These are phyloP conservation scores for Talaromyces sp. DNA, from an alignment of 2,329 filamentous ascomycete species.

Conservation along the genomic window DNA sequence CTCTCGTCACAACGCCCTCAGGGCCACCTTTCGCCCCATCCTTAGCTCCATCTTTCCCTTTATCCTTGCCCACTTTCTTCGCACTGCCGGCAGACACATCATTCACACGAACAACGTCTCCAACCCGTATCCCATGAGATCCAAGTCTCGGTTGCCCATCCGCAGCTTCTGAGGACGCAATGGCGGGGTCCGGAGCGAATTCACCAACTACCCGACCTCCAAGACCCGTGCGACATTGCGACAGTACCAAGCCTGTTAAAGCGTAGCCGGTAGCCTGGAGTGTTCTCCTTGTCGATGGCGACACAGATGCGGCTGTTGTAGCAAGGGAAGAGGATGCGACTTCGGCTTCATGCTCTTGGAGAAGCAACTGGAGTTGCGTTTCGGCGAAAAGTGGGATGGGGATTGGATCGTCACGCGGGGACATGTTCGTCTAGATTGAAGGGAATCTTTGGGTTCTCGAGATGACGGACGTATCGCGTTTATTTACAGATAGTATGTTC, in stretches of 20 bases:
- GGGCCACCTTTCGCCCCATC: conserved; percentile 35
- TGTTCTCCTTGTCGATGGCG: conserved; percentile 46
- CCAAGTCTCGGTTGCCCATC: conserved; percentile 48
- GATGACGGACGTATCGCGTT: too few relatives aligned
- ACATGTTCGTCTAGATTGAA: conserved; percentile 11
- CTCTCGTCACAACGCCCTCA: conserved; percentile 52
- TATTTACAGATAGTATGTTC: too few relatives aligned
- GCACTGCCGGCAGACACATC: conserved; percentile 32
- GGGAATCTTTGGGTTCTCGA: too few relatives aligned
- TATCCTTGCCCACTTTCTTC: conserved; percentile 35
- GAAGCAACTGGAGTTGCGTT: conserved; percentile 45
- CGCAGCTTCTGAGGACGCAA: conserved; percentile 45
- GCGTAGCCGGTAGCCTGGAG: conserved; percentile 47
- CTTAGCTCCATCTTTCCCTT: conserved; percentile 36
- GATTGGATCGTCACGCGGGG: conserved; percentile 25
- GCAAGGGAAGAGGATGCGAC: conserved; percentile 47
- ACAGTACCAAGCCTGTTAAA: conserved; percentile 61
- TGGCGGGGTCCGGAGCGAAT: conserved; percentile 71
- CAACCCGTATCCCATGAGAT: conserved; percentile 51
- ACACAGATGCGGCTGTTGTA: conserved; percentile 42
- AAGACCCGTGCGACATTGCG: conserved; percentile 80
- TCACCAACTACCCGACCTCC: conserved; percentile 91
- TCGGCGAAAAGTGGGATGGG: conserved; percentile 47
- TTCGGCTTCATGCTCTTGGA: conserved; percentile 49
- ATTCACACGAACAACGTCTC: conserved; percentile 51